phyloP scores from a whole-genome alignment of 331 rosid species.

The Spiraea crenata region DNA sequence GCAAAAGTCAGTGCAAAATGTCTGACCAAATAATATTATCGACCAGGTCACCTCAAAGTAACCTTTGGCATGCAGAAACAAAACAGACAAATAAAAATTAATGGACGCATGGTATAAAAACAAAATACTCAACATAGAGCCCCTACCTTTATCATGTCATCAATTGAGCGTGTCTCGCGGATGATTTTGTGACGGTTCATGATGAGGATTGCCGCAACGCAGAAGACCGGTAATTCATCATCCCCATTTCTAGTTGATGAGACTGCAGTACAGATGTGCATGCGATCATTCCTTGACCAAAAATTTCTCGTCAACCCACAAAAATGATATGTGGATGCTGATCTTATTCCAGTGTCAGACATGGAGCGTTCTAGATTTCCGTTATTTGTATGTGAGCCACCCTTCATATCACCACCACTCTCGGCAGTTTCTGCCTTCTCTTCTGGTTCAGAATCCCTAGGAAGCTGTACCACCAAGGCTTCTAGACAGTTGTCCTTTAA shows the following conservation, averaged over 20 bases:
- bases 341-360: conserved; percentile 46
- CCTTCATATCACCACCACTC: conserved; percentile 39
- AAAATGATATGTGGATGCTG: conserved; percentile 52
- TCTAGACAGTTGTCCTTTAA: conserved; percentile 67
- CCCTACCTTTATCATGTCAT: conserved; percentile 89
- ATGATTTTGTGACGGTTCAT: conserved; percentile 79
- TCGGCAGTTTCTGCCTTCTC: conserved; percentile 39
- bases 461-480: conserved; percentile 63
- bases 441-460: conserved; percentile 47
- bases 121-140: conserved; percentile 21
- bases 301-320: conserved; percentile 79
- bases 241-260: conserved; percentile 59
- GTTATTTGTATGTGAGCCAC: conserved; percentile 39
- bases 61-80: not conserved
- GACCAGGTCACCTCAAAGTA: conserved; percentile 2
- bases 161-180: conserved; percentile 75
- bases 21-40: not conserved
- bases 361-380: conserved; percentile 37
- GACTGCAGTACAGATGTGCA: conserved; percentile 44
- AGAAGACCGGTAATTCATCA: conserved; percentile 72
- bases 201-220: conserved; percentile 86
- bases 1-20: not conserved
- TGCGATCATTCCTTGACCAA: conserved; percentile 57
- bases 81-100: not conserved
- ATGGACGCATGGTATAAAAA: not conserved